Evolutionary conservation across 2,329 filamentous ascomycete genomes (phyloP).

Genomic region (Colletotrichum zoysiae): DNA sequence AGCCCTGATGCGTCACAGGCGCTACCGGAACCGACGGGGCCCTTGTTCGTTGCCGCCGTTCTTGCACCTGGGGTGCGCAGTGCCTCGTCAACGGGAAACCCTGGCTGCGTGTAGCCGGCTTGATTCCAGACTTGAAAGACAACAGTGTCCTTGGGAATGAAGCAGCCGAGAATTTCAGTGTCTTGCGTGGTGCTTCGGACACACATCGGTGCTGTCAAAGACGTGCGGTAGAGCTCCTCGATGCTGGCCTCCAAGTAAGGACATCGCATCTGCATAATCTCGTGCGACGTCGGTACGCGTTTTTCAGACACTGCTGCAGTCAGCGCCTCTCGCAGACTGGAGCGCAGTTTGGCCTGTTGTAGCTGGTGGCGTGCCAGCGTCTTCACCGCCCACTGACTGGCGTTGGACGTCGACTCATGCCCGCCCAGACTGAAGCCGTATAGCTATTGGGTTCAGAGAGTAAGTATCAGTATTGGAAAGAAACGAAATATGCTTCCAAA

Average conservation of each 20-base stretch:
- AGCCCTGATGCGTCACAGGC: background rate
- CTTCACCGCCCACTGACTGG: constrained; percentile 46
- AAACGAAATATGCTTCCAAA: rapidly evolving
- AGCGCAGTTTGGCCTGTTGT: constrained; percentile 47
- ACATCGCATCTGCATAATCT: constrained; percentile 43
- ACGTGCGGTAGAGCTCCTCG: constrained; percentile 48
- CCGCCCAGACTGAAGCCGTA: constrained; percentile 48
- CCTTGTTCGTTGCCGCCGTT: constrained; percentile 36
- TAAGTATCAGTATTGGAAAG: background rate
- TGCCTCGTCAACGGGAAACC: constrained; percentile 47
- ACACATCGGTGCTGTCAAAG: constrained; percentile 44
- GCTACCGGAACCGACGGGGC: constrained; percentile 46
- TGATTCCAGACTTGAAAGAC: constrained; percentile 36
- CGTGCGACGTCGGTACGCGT: constrained; percentile 44
- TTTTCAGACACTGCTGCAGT: constrained; percentile 38
- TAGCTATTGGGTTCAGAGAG: constrained; percentile 34
- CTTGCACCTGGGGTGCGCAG: constrained; percentile 43
- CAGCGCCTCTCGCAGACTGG: constrained; percentile 40
- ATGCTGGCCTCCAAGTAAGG: constrained; percentile 49
- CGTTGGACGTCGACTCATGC: constrained; percentile 47
- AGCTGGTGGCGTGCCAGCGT: constrained; percentile 41
- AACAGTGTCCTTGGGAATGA: constrained; percentile 47
- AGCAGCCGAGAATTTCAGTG: constrained; percentile 46
- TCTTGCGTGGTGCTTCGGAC: constrained; percentile 46
- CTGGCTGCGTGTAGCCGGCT: constrained; percentile 47